Percentiles rank a stretch among this genome's conserved stretches.
phyloP scores from a whole-genome alignment of 2,329 filamentous ascomycete genomes.

The Metarhizium sp. region DNA sequence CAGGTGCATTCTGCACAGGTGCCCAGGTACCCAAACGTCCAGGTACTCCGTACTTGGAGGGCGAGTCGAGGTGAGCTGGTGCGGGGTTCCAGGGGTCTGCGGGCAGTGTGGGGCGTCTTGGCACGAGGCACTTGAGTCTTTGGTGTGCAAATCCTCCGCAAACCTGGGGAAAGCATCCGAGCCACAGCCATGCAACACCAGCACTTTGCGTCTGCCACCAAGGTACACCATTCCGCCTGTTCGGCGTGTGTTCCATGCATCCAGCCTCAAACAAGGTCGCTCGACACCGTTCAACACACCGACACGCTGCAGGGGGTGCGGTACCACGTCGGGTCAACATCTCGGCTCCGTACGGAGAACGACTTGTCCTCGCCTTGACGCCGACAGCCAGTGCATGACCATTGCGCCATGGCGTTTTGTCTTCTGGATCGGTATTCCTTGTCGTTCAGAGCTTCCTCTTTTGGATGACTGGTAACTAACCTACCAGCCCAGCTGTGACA shows the following conservation, averaged over 20 bases:
- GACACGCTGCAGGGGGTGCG: neutral
- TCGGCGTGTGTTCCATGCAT: constrained; percentile 2
- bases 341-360: constrained; percentile 4
- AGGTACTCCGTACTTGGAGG: neutral
- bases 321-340: neutral
- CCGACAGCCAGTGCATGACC: neutral
- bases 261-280: neutral
- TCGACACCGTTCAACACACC: neutral
- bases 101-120: neutral
- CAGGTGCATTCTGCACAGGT: neutral
- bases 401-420: too few species aligned
- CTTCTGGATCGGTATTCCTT: too few species aligned
- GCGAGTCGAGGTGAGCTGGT: neutral
- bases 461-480: neutral
- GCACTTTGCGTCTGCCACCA: neutral
- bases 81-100: constrained; percentile 7
- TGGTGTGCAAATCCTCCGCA: neutral
- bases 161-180: neutral
- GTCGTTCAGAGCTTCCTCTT: neutral
- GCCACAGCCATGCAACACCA: neutral
- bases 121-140: too few species aligned
- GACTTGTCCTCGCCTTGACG: neutral
- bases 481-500: neutral
- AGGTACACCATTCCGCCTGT: neutral
- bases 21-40: neutral